Conservation (phyloP, 345 rosid species). For the Eucalyptus sp. region DNA sequence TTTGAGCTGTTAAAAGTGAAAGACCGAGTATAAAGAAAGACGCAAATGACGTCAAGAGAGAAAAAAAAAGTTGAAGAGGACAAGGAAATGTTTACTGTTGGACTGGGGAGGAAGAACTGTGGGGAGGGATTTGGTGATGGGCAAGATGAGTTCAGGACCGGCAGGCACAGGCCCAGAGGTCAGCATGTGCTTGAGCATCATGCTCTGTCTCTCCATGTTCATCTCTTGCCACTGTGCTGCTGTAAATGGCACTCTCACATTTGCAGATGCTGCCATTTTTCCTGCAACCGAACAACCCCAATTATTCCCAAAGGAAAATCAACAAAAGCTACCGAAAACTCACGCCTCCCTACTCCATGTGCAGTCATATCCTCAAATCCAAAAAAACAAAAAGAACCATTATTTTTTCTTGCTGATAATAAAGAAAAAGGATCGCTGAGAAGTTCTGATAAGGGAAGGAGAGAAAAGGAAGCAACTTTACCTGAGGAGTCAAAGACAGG, state of each 20-base stretch:
- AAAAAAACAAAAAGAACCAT: background rate
- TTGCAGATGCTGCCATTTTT: conserved; percentile 30
- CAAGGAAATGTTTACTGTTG: background rate
- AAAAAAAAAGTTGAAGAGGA: background rate
- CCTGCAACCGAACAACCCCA: conserved; percentile 5
- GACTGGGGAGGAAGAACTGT: background rate
- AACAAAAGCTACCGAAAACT: background rate
- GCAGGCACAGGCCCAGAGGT: conserved; percentile 39
- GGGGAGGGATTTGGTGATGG: conserved; percentile 16
- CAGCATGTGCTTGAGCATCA: conserved; percentile 41
- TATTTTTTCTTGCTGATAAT: background rate
- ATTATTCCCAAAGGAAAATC: background rate
- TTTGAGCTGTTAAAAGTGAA: background rate
- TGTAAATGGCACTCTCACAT: conserved; percentile 29
- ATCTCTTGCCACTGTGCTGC: conserved; percentile 53
- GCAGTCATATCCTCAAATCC: background rate
- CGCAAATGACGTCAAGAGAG: background rate
- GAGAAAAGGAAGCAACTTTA: conserved; percentile 9
- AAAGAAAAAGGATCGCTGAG: background rate
- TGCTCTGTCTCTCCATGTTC: conserved; percentile 48
- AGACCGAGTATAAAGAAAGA: background rate
- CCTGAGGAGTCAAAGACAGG: background rate
- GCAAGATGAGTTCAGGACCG: conserved; percentile 29
- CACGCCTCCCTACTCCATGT: background rate
- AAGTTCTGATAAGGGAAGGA: background rate